phyloP scores from a whole-genome alignment of 176 grass and related monocot genomes.

The Rhynchospora tenuis region DNA sequence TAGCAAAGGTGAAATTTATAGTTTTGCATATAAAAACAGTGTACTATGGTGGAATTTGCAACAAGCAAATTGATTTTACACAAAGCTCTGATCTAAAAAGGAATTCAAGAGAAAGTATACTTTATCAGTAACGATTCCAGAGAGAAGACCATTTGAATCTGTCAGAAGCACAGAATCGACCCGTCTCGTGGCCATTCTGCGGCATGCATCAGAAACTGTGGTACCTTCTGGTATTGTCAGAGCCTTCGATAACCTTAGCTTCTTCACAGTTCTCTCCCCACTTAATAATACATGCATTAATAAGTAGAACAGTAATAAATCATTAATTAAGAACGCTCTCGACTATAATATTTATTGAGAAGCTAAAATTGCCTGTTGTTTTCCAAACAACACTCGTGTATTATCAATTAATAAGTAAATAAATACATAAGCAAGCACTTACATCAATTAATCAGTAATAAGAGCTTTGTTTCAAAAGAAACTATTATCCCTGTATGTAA shows the following conservation, averaged over 20 bases:
- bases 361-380: background rate
- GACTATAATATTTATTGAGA: background rate
- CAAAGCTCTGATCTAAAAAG: background rate
- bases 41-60: background rate
- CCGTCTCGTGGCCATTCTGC: constrained; percentile 76
- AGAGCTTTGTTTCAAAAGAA: background rate
- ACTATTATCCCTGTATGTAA: background rate
- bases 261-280: constrained; percentile 94
- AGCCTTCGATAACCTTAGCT: constrained; percentile 83
- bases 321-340: background rate
- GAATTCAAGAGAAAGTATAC: constrained; percentile 17
- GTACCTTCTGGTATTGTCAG: constrained; percentile 89
- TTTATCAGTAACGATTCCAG: constrained; percentile 96
- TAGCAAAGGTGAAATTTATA: background rate
- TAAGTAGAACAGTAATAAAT: constrained; percentile 17
- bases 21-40: background rate
- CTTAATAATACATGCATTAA: constrained; percentile 24
- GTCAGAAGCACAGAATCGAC: constrained; percentile 88
- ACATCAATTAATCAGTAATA: no score
- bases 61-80: background rate
- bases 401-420: background rate
- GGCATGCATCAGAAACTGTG: constrained; percentile 79
- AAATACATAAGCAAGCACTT: background rate
- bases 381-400: background rate
- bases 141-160: constrained; percentile 82